Base-by-base conservation (phyloP, 2,329 filamentous ascomycete species). In the Chaetomium sp. region DNA sequence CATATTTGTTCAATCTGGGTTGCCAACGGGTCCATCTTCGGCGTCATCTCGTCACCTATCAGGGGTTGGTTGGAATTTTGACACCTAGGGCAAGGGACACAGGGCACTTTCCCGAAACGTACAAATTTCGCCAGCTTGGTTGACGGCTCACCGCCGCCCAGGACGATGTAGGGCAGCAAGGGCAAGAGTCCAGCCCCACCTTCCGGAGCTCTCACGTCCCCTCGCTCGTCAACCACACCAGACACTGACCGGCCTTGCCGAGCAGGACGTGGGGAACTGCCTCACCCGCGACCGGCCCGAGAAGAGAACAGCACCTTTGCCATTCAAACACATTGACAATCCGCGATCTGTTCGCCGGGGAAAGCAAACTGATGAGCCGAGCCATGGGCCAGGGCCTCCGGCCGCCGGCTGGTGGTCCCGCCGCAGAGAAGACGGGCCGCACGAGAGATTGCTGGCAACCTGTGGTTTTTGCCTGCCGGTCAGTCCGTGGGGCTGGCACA, bases 81-180 rank as follows among this genome's bases (percentile, higher is more conserved):
- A 55, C 57, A 59, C 56, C 53, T 46, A 56, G 40, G 49, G 46
- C 52, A 56, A 54, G 52, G 53, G 53, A 38, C 55, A 43, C 55
- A 59, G 9, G 48, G 44, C 46, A 37, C 55, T 57, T 60, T 58
- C 50, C 59, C 51, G 59, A 63, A 52, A 11, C 12, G 59, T 52
- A 36, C 55, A 48, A 27, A 49, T 37, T 56, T 54, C 41, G 53
- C 48, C 49, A 60, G 53, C 41, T 34, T 44, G 48, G 49, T 54
- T 37, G 37, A 57, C 40, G 41, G 19, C 59, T 61, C 63, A 65
- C 62, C 62, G 63, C 62, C 60, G 57, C 52, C 50, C 46, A 37
- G 49, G 50, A 46, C 34, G 49, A 57, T 51, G 41, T 52, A 53
- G 57, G 48, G 35, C 47, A 54, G 48, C 51, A 47, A 54, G 54